Base-by-base conservation (phyloP, 1,284 basidiomycete species). In the Fomes fomentarius region DNA sequence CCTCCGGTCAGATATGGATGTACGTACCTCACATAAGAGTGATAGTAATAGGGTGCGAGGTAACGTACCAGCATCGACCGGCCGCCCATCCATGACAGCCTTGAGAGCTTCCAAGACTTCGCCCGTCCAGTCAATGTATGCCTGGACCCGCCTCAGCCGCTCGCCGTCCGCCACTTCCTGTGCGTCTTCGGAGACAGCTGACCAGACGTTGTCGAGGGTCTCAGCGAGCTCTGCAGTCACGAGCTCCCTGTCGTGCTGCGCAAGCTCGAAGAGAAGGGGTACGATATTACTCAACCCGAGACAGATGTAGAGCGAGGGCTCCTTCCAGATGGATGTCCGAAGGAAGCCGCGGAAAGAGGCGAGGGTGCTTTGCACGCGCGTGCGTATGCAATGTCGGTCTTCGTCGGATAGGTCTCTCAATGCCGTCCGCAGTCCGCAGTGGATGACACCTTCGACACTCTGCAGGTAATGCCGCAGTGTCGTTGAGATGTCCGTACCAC, bases 251-350 rank as follows among this genome's bases (percentile, higher is more conserved):
- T 52, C 55, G 1, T 28, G 19, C 25, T 46, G 41, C 24, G 47
- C 55, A 4, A 57, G 55, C 35, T 57, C 55, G 30, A 57, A 46
- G 22, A 57, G 47, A 19, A 57, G 46, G 14, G 55, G 55, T 6
- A 50, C 55, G 47, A 57, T 57, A 38, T 57, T 52, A 47, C 50
- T 57, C 8, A 57, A 47, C n/a, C 55, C 55, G 6, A 57, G 42
- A 26, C 55, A 57, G 24, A 57, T 57, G 31, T 57, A 52, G 4
- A 57, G 55, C 37, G 55, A 57, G 5, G 55, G 50, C 38, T 57
- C 55, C 10, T 50, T 51, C 55, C 55, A 57, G 30, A 57, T 42
- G 3, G 55, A 48, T 6, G 55, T 57, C 15, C 50, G 42, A 7
- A 57, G 50, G 38, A 57, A 52, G 25, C 44, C 50, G 30, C 55